Base-by-base conservation (phyloP, 2,329 filamentous ascomycete genomes). In the Rhytidhysteron rufulum region DNA sequence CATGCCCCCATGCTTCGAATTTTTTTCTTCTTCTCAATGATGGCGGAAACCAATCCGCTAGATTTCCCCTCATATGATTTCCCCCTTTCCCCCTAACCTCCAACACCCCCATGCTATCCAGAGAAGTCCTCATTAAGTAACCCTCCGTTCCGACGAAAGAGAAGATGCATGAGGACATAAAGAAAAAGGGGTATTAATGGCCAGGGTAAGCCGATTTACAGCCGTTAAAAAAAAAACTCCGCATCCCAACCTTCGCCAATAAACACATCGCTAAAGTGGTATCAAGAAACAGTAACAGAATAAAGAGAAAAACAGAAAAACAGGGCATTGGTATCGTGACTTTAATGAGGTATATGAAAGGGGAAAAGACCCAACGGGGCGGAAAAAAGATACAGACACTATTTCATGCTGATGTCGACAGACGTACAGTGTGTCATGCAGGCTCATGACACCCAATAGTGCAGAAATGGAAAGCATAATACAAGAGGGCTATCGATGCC, bases 271-370 rank as follows among this genome's bases (percentile, higher is more conserved):
- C 35, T 37, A 39, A 24, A 52, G 57, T 65, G 62, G 62, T 65
- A 65, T 65, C 52, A 62, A 50, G 15, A 60, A 53, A 48, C 57
- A 38, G 9, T n/a, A 31, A n/a, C n/a, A n/a, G n/a, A n/a, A n/a
- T n/a, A n/a, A n/a, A n/a, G n/a, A n/a, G n/a, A n/a, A n/a, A 41
- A 39, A 44, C 29, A 18, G 24, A 37, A 37, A 30, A 17, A 47
- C 53, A 48, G 38, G 46, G 46, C 58, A 50, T 62, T 50, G 50
- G 50, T 53, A 58, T 64, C 61, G 47, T 64, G 34, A 54, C 53
- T 52, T 46, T 55, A 44, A 52, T 51, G 44, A 45, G 36, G 30
- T 40, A 48, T 45, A 44, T 39, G 25, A 17, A 35, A 32, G 16
- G 17, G 21, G 5, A 39, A 44, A 39, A 41, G 47, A 43, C n/a